Evolutionary conservation across 345 rosid species (phyloP).

Genomic region (Isatis tinctoria): DNA sequence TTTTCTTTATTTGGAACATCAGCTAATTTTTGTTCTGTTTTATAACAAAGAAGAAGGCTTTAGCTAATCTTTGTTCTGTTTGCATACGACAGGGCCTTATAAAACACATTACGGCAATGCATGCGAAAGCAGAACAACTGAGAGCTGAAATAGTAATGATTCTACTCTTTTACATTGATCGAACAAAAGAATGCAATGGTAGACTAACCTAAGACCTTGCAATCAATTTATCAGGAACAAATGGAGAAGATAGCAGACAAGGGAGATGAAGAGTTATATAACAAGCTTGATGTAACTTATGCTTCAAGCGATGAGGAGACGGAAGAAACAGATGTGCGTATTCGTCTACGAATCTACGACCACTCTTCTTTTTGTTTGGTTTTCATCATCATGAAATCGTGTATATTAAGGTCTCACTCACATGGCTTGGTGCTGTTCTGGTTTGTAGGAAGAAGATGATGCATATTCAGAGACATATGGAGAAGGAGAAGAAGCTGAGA

Average conservation of each 20-base stretch:
- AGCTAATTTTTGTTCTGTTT: constrained; percentile 22
- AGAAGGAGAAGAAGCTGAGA: constrained; percentile 27
- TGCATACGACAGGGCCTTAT: constrained; percentile 68
- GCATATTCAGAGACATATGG: constrained; percentile 38
- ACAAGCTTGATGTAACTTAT: constrained; percentile 63
- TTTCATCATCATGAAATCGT: too few relatives aligned
- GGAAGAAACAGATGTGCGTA: constrained; percentile 28
- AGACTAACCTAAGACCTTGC: constrained; percentile 4
- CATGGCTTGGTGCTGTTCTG: constrained; percentile 1
- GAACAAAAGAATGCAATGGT: background rate
- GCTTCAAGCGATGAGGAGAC: constrained; percentile 57
- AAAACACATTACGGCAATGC: constrained; percentile 54
- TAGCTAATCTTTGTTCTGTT: constrained; percentile 17
- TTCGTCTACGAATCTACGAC: background rate
- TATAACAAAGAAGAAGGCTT: background rate
- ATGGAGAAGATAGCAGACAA: constrained; percentile 51
- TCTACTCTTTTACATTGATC: background rate
- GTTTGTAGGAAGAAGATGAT: constrained; percentile 48
- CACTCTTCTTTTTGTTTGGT: too few relatives aligned
- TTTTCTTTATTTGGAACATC: background rate
- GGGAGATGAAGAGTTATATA: constrained; percentile 61
- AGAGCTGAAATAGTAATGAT: constrained; percentile 68
- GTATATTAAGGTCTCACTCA: constrained; percentile 1
- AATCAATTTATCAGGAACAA: constrained; percentile 41
- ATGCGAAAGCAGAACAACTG: constrained; percentile 50